Evolutionary conservation across 2,329 filamentous ascomycete genomes (phyloP).

Genomic region (Thermothelomyces thermophilus): DNA sequence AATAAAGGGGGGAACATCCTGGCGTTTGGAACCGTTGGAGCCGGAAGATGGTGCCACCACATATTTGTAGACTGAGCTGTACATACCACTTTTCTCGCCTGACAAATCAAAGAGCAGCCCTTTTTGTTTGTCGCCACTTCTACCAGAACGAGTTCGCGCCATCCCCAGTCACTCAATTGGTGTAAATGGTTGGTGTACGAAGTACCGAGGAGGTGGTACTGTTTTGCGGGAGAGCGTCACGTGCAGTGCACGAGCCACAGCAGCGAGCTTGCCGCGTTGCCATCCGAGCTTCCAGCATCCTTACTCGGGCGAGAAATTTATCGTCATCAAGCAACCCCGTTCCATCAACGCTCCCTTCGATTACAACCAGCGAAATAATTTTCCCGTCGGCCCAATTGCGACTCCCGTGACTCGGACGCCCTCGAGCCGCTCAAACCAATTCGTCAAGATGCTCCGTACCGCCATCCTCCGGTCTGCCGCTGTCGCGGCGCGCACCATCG

Average conservation of each 20-base stretch:
- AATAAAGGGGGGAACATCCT: no score
- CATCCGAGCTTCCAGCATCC: slow-evolving; percentile 14
- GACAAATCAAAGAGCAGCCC: not conserved
- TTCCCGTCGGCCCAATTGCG: slow-evolving; percentile 17
- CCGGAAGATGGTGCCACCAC: not conserved
- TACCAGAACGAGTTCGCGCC: no score
- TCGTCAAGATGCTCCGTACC: slow-evolving; percentile 79
- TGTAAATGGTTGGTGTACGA: no score
- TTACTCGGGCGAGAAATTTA: slow-evolving; percentile 40
- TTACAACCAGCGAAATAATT: slow-evolving; percentile 6
- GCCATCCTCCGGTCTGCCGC: slow-evolving; percentile 73
- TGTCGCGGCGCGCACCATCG: slow-evolving; percentile 48
- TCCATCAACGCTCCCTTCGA: slow-evolving; percentile 13
- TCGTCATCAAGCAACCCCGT: slow-evolving; percentile 29
- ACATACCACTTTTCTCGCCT: slow-evolving; percentile 12
- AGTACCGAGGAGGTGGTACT: no score
- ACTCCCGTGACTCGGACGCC: not conserved
- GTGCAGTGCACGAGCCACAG: slow-evolving; percentile 3
- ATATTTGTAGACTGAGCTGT: slow-evolving; percentile 18
- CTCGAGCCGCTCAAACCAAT: slow-evolving; percentile 3
- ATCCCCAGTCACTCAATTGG: no score
- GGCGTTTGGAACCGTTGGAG: not conserved
- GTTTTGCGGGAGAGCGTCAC: not conserved
- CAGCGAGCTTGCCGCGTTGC: slow-evolving; percentile 3
- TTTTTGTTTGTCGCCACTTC: slow-evolving; percentile 1